These are phyloP conservation scores for Styphnolobium japonicum DNA, from an alignment of 306 rosid genomes.

Conservation along the genomic window DNA sequence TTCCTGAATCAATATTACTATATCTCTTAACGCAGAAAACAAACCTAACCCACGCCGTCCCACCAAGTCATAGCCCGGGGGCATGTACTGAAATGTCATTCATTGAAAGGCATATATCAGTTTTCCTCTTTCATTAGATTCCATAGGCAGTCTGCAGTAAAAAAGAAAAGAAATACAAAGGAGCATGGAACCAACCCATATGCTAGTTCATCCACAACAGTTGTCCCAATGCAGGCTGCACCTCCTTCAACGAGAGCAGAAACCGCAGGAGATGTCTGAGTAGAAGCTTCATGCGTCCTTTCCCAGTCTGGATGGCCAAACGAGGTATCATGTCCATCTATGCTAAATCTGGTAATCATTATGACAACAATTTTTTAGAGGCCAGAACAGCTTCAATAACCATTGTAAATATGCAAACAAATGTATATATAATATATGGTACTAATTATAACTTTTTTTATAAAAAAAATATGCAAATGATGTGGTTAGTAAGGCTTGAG, in stretches of 20 bases:
- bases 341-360: constrained; percentile 61
- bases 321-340: constrained; percentile 75
- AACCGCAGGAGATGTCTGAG: constrained; percentile 65
- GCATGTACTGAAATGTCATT: background rate
- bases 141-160: background rate
- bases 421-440: no score
- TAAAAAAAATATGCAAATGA: no score
- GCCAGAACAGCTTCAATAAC: background rate
- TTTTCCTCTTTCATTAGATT: background rate
- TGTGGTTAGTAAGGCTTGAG: no score
- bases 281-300: constrained; percentile 71
- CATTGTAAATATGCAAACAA: background rate
- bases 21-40: background rate
- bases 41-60: background rate
- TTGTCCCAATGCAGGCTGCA: constrained; percentile 80
- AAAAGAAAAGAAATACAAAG: background rate
- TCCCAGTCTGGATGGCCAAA: constrained; percentile 98
- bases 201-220: constrained; percentile 72
- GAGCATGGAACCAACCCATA: constrained; percentile 48
- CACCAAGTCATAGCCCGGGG: background rate
- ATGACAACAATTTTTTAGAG: constrained; percentile 9
- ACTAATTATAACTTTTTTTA: no score
- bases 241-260: constrained; percentile 83
- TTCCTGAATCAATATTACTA: background rate
- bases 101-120: background rate